Evolutionary conservation across 139 green algal species (phyloP).

Genomic region (Chlorella sp.): DNA sequence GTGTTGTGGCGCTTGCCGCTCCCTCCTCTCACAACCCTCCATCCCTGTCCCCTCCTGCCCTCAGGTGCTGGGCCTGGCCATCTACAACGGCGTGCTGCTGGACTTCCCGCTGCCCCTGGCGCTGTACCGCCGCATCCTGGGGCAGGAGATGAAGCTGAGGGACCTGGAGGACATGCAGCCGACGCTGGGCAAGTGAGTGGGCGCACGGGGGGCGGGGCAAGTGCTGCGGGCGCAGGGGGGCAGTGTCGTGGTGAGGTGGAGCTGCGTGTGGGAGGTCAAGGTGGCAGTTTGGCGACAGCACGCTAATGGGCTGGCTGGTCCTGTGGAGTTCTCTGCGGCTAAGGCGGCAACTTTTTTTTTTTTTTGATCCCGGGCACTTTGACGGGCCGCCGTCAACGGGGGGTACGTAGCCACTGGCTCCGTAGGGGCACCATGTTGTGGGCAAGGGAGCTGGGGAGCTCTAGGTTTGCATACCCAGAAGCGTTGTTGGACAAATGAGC

Average conservation of each 20-base stretch:
- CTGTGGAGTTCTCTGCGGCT: not conserved
- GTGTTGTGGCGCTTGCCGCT: not conserved
- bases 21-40: not conserved
- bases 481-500: too few species aligned
- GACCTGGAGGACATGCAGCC: conserved; percentile 94
- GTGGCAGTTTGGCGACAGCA: not conserved
- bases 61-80: conserved; percentile 83
- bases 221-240: not conserved
- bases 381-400: too few species aligned
- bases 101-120: conserved; percentile 89
- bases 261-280: not conserved
- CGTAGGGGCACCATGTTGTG: too few species aligned
- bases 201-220: not conserved
- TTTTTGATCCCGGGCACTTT: too few species aligned
- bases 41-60: not conserved
- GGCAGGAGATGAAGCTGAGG: conserved; percentile 73
- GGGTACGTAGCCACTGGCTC: too few species aligned
- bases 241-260: too few species aligned
- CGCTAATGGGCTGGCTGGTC: not conserved
- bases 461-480: too few species aligned
- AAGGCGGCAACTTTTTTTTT: too few species aligned
- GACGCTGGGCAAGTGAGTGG: conserved; percentile 63
- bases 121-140: conserved; percentile 93
- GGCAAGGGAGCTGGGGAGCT: too few species aligned
- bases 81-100: conserved; percentile 96